Base-by-base conservation (phyloP, 2,329 filamentous ascomycete genomes). In the Xylogone sp. region DNA sequence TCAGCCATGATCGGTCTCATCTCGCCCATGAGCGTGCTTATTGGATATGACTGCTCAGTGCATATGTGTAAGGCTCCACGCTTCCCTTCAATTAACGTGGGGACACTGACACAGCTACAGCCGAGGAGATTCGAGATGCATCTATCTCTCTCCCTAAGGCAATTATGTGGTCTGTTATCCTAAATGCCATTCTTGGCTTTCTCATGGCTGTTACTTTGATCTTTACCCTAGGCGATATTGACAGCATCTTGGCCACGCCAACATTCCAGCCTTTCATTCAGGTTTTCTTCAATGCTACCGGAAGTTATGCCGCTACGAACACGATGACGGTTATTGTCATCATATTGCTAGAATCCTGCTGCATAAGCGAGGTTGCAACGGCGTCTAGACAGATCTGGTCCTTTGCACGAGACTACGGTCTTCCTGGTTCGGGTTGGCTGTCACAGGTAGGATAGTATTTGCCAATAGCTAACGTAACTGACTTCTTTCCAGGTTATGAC, bases 261-360 rank as follows among this genome's bases (percentile, higher is more conserved):
- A 69, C 66, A 7, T 64, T 62, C 2, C 64, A 62, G 21, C 64
- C 68, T 6, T 66, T 68, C 49, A 68, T 71, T 42, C 59, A 67
- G 45, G 58, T 68, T 29, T 58, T 63, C 55, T 57, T 50, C 34
- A 62, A 58, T 2, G 55, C 60, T 4, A 62, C 62, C 3, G 20
- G 47, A 21, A 52, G 47, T n/a, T 46, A 46, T 22, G 67, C 66
- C 1, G 76, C 70, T 1, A 73, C 75, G 2, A 74, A 72, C 8
- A 68, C 71, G 5, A 75, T 81, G 70, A 66, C 69, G 0, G 66
- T 69, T 1, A 65, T 77, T 7, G 68, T 76, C 10, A 63, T 69
- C 29, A 59, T 69, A 7, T 56, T 71, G 1, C 59, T 68, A 3
- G 61, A 69, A 22, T 69, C 66, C 49, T 67, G 63, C 39, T 69